A percentile compares a stretch with the other conserved stretches of the same genome.
Evolutionary conservation across 345 rosid species (phyloP).

Genomic region (Euphorbia tirucalli): DNA sequence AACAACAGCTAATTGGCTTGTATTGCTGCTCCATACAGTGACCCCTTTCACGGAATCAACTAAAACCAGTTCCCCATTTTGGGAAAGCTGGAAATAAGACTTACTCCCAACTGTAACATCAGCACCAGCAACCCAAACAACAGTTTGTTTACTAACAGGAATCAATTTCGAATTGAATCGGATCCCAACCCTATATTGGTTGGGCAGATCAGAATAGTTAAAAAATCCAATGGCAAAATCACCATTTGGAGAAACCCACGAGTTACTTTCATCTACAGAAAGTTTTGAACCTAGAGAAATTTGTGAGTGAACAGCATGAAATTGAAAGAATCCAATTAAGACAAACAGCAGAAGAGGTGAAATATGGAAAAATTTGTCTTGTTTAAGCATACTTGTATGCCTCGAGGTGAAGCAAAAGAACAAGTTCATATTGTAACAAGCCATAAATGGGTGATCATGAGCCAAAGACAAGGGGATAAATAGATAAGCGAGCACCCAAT

Average conservation of each 20-base stretch:
- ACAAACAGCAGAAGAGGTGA: slow-evolving; percentile 37
- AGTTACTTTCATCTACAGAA: slow-evolving; percentile 42
- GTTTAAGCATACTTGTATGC: too few relatives aligned
- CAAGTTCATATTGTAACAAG: too few relatives aligned
- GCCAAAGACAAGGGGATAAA: not conserved
- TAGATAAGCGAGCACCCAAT: slow-evolving; percentile 6
- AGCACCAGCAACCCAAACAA: slow-evolving; percentile 83
- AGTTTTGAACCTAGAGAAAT: slow-evolving; percentile 65
- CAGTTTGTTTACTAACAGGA: slow-evolving; percentile 42
- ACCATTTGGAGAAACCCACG: slow-evolving; percentile 67
- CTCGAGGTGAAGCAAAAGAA: too few relatives aligned
- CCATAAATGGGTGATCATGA: slow-evolving; percentile 13
- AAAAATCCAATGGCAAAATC: slow-evolving; percentile 71
- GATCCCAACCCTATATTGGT: slow-evolving; percentile 69
- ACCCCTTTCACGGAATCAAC: slow-evolving; percentile 46
- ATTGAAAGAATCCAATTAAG: slow-evolving; percentile 35
- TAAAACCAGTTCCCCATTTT: slow-evolving; percentile 59
- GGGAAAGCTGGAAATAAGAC: slow-evolving; percentile 64
- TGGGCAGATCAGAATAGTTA: slow-evolving; percentile 44
- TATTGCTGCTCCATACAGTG: slow-evolving; percentile 56
- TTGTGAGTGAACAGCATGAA: slow-evolving; percentile 41
- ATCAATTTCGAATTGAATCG: slow-evolving; percentile 57
- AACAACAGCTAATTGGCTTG: slow-evolving; percentile 49
- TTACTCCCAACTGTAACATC: slow-evolving; percentile 44
- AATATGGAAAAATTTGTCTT: slow-evolving; percentile 7